phyloP scores from a whole-genome alignment of 2,329 filamentous ascomycete genomes.

The Coleophoma eucalyptorum region DNA sequence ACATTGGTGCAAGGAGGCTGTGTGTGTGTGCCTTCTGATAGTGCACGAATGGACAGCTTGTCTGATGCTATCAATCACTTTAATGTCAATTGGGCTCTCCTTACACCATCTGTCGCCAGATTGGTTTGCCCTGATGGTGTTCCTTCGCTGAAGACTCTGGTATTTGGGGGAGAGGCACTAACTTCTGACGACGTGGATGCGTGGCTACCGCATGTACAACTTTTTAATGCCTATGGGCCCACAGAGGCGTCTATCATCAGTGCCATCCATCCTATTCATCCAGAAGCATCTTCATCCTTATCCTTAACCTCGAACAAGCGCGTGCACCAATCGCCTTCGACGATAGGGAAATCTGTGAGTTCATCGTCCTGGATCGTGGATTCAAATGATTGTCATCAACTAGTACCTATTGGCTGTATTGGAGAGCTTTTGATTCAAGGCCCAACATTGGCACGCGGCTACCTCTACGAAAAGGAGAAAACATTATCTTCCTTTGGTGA shows the following conservation, averaged over 20 bases:
- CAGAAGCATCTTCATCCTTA: no score
- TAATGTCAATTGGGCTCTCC: constrained; percentile 1
- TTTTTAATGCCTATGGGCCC: neutral
- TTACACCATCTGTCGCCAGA: constrained; percentile 5
- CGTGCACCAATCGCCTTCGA: no score
- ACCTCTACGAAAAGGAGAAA: constrained; percentile 51
- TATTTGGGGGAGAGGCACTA: constrained; percentile 1
- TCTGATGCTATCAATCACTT: constrained; percentile 2
- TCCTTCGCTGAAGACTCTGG: constrained; percentile 12
- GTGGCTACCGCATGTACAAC: neutral
- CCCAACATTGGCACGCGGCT: constrained; percentile 48
- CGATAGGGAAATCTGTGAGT: no score
- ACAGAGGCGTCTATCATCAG: no score
- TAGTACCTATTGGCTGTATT: constrained; percentile 24
- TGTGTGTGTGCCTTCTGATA: constrained; percentile 6
- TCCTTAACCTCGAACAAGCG: no score
- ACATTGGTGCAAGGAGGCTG: constrained; percentile 6
- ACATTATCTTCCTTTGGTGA: constrained; percentile 53
- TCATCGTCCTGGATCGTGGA: no score
- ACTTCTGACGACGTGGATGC: neutral
- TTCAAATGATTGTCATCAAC: no score
- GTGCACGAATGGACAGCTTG: constrained; percentile 5
- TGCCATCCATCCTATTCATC: no score
- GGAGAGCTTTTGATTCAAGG: constrained; percentile 31
- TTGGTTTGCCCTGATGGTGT: constrained; percentile 11